Evolutionary conservation across 768 basidiomycete genomes (phyloP), one percentile per base, ranked within the genome.

Genomic region (Lanmaoa pseudosensibilis): DNA sequence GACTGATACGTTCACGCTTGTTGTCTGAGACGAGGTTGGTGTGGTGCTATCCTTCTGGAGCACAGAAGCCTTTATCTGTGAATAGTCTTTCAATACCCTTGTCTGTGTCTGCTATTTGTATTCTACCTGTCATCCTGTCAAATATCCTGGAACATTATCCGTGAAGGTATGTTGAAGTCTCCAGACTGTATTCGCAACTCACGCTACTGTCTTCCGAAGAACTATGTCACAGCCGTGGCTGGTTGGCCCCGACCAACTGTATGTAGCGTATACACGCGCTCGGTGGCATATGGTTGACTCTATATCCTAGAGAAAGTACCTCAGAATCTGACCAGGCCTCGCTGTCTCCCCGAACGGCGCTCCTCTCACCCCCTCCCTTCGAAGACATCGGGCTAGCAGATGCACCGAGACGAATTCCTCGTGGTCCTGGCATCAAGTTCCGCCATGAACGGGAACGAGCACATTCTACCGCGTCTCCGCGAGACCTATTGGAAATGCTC

Each of bases 361-460:
- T 72, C 10, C 68, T 72, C 32, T 73, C 69, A 2, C 66, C 70
- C 9, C 32, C 50, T 3, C 58, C 64, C 19, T 66, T 60, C 13
- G 68, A 62, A 0, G 55, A 59, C 33, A 39, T 27, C 45, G 52
- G 7, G 12, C 40, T 58, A 0, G 12, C 33, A 2, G 52, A 59
- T 18, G n/a, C 36, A 8, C 38, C 54, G 4, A 19, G 45, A 16
- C 68, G 57, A 9, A 10, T 56, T 5, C 44, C 59, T 4, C 66
- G 72, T 21, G 75, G 74, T 0, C 75, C 75, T 1, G 62, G 69
- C 23, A 32, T 62, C 25, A 68, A 69, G 34, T 76, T 69, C 54
- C 66, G 74, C 13, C 72, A 65, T 15, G 69, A 73, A 37, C 65
- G 76, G 21, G 74, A 76, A 46, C 64, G 71, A 7, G 66, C 57